A percentile compares a stretch with the other conserved stretches of the same genome.
Evolutionary conservation across 106 monocot species (phyloP).

Genomic region (Acorus calamus): DNA sequence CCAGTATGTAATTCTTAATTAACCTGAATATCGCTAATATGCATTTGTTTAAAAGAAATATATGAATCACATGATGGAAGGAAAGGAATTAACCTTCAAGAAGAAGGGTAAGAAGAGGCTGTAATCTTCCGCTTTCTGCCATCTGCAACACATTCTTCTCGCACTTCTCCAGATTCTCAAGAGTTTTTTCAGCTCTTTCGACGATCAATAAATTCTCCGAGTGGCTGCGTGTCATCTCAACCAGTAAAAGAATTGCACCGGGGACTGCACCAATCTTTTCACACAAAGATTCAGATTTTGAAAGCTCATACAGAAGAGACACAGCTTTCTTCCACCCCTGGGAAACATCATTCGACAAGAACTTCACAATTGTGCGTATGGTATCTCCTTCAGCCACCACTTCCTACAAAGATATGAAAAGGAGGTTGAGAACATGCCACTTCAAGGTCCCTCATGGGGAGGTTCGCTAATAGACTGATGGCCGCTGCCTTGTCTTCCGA

Average conservation of each 20-base stretch:
- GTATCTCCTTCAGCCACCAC: conserved; percentile 51
- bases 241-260: conserved; percentile 80
- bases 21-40: no score
- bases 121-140: conserved; percentile 88
- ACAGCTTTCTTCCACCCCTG: conserved; percentile 80
- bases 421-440: conserved; percentile 12
- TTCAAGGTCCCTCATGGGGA: conserved; percentile 58
- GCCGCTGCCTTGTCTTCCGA: conserved; percentile 90
- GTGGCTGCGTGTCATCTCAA: conserved; percentile 76
- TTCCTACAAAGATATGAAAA: conserved; percentile 37
- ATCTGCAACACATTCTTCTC: conserved; percentile 84
- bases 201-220: conserved; percentile 56
- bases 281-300: conserved; percentile 52
- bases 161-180: conserved; percentile 69
- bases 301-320: conserved; percentile 73
- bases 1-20: no score
- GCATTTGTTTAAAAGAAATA: no score
- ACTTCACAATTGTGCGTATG: conserved; percentile 78
- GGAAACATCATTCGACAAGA: conserved; percentile 54
- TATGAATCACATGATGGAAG: background rate
- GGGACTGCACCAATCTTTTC: conserved; percentile 78
- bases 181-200: conserved; percentile 66
- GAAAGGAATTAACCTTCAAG: conserved; percentile 41
- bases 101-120: conserved; percentile 68
- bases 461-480: conserved; percentile 59